Evolutionary conservation across 768 basidiomycete species (phyloP), one percentile per base, ranked within the genome.

Genomic region (Pisolithus albus): DNA sequence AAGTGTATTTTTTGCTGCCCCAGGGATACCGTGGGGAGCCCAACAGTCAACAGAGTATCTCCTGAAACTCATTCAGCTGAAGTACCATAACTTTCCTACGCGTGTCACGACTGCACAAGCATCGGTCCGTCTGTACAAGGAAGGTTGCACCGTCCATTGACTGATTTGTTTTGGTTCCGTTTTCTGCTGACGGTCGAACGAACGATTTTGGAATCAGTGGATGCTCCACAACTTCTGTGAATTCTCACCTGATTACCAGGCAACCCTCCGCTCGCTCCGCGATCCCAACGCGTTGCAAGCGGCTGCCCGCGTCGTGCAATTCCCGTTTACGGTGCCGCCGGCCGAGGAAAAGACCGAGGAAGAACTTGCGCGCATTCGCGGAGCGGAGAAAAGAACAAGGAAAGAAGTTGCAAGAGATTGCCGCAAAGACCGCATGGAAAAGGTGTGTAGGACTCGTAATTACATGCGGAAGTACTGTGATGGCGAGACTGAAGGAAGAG

Each of bases 1-100:
- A 13, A 16, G n/a, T 10, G 28, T 13, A 18, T 39, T 53, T 7
- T n/a, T 7, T n/a, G 24, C n/a, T n/a, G 32, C 8, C 18, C 5
- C 55, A 96, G 94, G 94, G 56, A 89, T 99, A 68, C 88, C 92
- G 4, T 98, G 92, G 91, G 96, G 96, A 24, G 82, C 87, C 23
- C 80, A 83, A 2, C 94, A 97, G 61, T 82, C 92, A 1, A 82
- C 90, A 0, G 96, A 99, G 50, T 88, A 96, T 61, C 77, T 97
- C 47, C 81, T 94, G 54, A 96, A 93, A 63, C 82, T 95, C 19
- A 83, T 94, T 39, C 94, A 97, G 63, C 79, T 98, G 34, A 99
- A 98, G 68, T 96, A 98, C 64, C 88, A 95, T 24, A 86, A 77
- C 43, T 98, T 98, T 65, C 89, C 92, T 5, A 88, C 86, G 1